Evolutionary conservation across 345 rosid species (phyloP).

Genomic region (Euphorbia tirucalli): DNA sequence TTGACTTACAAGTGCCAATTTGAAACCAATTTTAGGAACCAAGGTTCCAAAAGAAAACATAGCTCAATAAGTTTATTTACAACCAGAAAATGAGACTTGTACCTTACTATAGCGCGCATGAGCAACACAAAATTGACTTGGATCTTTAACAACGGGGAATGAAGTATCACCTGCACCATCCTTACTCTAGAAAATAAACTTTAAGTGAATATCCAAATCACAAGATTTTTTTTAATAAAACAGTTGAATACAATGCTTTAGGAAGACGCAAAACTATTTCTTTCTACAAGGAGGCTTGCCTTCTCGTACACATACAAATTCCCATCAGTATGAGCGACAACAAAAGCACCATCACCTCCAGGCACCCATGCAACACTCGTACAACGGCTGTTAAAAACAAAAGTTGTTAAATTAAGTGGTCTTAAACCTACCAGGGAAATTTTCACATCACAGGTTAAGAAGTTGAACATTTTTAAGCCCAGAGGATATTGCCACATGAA

Average conservation of each 20-base stretch:
- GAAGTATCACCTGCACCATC: constrained; percentile 95
- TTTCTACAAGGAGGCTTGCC: constrained; percentile 55
- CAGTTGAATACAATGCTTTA: constrained; percentile 10
- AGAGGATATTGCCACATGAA: neutral
- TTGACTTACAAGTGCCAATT: neutral
- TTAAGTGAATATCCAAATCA: constrained; percentile 17
- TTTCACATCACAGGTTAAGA: neutral
- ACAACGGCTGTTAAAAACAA: constrained; percentile 70
- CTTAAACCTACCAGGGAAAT: neutral
- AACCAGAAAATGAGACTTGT: constrained; percentile 13
- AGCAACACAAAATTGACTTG: constrained; percentile 76
- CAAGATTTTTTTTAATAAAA: neutral
- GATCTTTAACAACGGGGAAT: constrained; percentile 86
- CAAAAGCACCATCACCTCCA: constrained; percentile 90
- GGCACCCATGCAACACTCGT: constrained; percentile 93
- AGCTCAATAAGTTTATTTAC: neutral
- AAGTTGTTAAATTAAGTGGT: constrained; percentile 15
- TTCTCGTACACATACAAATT: constrained; percentile 91
- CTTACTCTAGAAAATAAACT: constrained; percentile 54
- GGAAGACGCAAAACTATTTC: constrained; percentile 5
- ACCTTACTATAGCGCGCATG: constrained; percentile 96
- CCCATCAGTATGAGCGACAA: constrained; percentile 98
- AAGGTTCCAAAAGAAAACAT: neutral
- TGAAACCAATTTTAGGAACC: constrained; percentile 7
- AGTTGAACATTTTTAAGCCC: constrained; percentile 12